Conservation (phyloP, 2,329 filamentous ascomycete genomes). For the Cyclaneusma minus region DNA sequence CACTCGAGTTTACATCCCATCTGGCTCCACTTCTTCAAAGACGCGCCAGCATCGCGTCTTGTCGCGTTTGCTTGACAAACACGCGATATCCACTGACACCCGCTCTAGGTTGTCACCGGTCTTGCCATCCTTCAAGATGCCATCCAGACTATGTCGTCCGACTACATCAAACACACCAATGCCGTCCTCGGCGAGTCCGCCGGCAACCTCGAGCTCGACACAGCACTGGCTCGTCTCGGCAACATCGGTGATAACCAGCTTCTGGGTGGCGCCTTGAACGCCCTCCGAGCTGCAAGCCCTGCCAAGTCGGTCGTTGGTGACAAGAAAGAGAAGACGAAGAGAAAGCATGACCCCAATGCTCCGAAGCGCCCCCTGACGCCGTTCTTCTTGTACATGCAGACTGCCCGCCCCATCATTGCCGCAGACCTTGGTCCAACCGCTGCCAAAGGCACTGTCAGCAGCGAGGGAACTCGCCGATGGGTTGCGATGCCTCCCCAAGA, state of each 20-base stretch:
- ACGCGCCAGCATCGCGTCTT: too few species aligned
- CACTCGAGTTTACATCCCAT: too few species aligned
- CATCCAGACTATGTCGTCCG: constrained; percentile 63
- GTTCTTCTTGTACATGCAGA: constrained; percentile 90
- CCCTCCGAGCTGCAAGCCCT: constrained; percentile 20
- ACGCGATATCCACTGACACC: constrained; percentile 21
- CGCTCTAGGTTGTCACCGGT: constrained; percentile 52
- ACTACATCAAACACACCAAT: constrained; percentile 81
- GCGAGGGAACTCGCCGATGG: constrained; percentile 80
- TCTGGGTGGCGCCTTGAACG: constrained; percentile 12
- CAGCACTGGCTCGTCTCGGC: constrained; percentile 28
- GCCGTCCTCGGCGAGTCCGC: constrained; percentile 54
- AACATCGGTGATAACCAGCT: constrained; percentile 28
- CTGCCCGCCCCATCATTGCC: constrained; percentile 69
- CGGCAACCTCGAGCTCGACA: constrained; percentile 32
- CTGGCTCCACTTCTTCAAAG: too few species aligned
- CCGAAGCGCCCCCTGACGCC: constrained; percentile 89
- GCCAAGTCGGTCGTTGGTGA: constrained; percentile 25
- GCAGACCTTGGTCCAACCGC: constrained; percentile 59
- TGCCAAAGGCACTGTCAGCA: constrained; percentile 74
- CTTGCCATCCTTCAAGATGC: constrained; percentile 67
- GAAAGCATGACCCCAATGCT: constrained; percentile 76
- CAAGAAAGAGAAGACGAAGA: constrained; percentile 85
- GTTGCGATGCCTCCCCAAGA: constrained; percentile 57
- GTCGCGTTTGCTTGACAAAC: constrained; percentile 4